Percentiles rank a stretch among this genome's conserved stretches.
Conservation (phyloP, 768 basidiomycete genomes). For the Amanita polypyramis region DNA sequence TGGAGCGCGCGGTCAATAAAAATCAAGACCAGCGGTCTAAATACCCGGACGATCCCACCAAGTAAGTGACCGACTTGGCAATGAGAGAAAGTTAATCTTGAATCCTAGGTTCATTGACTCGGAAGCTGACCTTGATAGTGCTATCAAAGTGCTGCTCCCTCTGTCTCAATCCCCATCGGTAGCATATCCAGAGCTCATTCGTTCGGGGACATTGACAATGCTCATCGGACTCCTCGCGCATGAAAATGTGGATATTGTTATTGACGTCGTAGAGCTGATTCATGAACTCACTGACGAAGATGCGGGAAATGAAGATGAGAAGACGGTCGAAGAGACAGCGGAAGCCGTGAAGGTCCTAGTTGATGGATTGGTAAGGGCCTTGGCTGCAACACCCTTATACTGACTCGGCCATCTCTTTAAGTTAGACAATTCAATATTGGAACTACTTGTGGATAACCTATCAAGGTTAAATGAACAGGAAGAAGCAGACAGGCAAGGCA, state of each 20-base stretch:
- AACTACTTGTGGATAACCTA: constrained; percentile 85
- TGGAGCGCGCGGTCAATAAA: constrained; percentile 87
- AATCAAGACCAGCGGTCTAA: constrained; percentile 97
- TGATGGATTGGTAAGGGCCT: constrained; percentile 55
- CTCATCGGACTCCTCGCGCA: constrained; percentile 85
- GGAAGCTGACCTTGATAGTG: constrained; percentile 85
- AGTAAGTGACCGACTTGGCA: constrained; percentile 31
- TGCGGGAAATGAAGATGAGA: constrained; percentile 70
- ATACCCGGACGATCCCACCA: constrained; percentile 84
- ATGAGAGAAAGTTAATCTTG: not conserved
- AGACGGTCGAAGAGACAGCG: constrained; percentile 50
- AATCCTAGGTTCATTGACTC: constrained; percentile 91
- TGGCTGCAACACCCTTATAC: not conserved
- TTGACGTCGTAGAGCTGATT: constrained; percentile 86
- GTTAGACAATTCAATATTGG: constrained; percentile 78
- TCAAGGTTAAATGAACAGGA: constrained; percentile 82
- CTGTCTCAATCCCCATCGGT: constrained; percentile 75
- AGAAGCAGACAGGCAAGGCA: constrained; percentile 84
- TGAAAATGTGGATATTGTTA: constrained; percentile 96
- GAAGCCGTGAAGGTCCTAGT: constrained; percentile 68
- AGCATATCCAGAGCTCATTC: constrained; percentile 85
- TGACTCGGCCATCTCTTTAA: constrained; percentile 20
- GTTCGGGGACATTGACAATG: constrained; percentile 55
- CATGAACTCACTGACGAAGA: constrained; percentile 97
- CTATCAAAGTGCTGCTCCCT: constrained; percentile 81